Conservation (phyloP, 2,329 filamentous ascomycete genomes). For the Stachybotrys chlorohalonatus region DNA sequence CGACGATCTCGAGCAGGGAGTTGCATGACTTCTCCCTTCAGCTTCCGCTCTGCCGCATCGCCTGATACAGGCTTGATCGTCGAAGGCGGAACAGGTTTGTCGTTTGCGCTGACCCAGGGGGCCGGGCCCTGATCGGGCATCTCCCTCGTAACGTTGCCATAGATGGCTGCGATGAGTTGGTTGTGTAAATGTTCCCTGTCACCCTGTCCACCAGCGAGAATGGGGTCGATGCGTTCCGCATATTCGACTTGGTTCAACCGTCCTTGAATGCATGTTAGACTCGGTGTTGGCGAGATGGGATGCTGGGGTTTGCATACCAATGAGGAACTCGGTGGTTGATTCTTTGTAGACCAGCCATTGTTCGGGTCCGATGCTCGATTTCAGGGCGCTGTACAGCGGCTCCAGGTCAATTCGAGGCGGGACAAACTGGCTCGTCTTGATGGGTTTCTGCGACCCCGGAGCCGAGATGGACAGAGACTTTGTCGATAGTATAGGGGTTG, state of each 20-base stretch:
- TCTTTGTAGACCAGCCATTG: conserved; percentile 59
- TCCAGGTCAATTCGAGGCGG: conserved; percentile 60
- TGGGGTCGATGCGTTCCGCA: conserved; percentile 48
- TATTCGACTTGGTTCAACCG: conserved; percentile 55
- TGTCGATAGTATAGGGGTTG: conserved; percentile 48
- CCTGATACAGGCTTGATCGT: conserved; percentile 54
- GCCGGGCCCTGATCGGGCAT: conserved; percentile 60
- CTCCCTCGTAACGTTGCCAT: conserved; percentile 60
- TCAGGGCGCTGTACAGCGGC: conserved; percentile 53
- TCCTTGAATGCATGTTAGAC: conserved; percentile 33
- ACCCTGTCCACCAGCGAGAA: conserved; percentile 46
- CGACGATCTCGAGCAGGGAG: conserved; percentile 56
- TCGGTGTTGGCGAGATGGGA: not conserved
- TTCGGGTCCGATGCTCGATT: conserved; percentile 48
- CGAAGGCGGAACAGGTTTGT: conserved; percentile 49
- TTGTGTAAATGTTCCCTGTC: conserved; percentile 58
- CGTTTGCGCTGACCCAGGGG: conserved; percentile 63
- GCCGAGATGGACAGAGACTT: conserved; percentile 49
- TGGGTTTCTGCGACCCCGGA: conserved; percentile 37
- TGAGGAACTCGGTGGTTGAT: conserved; percentile 51
- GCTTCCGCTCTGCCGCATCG: conserved; percentile 54
- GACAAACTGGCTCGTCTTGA: conserved; percentile 54
- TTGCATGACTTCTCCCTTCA: conserved; percentile 64
- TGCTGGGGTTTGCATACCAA: conserved; percentile 34
- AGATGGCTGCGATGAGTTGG: conserved; percentile 57